Evolutionary conservation across 176 grass and related monocot genomes (phyloP), one percentile per base, ranked within the genome.

Genomic region (Coix lacrymajobi): DNA sequence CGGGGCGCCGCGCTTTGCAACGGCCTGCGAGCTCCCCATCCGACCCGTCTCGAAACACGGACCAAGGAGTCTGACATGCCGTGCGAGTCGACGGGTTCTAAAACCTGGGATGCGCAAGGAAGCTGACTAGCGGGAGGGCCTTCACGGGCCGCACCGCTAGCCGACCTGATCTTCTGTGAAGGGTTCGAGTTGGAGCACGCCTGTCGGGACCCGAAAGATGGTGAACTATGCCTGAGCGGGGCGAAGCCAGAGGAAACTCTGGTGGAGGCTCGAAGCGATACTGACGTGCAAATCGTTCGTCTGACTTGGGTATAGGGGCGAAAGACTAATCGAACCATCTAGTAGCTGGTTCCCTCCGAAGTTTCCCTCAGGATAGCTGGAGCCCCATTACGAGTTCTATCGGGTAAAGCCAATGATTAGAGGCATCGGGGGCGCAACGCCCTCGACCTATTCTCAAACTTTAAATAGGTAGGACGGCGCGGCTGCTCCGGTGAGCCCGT

Each of bases 161-260:
- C n/a, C n/a, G n/a, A n/a, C n/a, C n/a, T n/a, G n/a, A n/a, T n/a
- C n/a, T n/a, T n/a, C n/a, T n/a, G 62, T 84, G 86, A 88, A 89
- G 90, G 90, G 86, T 89, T 92, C 90, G 90, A 92, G 90, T 92
- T 79, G 90, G 85, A 92, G 82, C 90, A 92, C 71, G 85, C 85
- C 79, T 89, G 84, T 86, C 75, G 84, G 84, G 84, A 86, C 84
- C 84, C 76, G 76, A 86, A 86, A 86, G 84, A 86, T 86, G 84
- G 84, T 86, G 84, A 81, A 81, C 84, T 82, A 83, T 89, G 77
- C 87, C 87, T 89, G 87, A 89, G 82, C 88, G 77, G 80, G 83
- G 88, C 83, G 88, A 89, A 89, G 88, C 83, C 71, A 85, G 88
- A 90, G 88, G 88, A 89, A 89, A 85, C 87, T 89, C 82, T 89